Conservation (phyloP, 257 asterid species). For the Plantago ovata region DNA sequence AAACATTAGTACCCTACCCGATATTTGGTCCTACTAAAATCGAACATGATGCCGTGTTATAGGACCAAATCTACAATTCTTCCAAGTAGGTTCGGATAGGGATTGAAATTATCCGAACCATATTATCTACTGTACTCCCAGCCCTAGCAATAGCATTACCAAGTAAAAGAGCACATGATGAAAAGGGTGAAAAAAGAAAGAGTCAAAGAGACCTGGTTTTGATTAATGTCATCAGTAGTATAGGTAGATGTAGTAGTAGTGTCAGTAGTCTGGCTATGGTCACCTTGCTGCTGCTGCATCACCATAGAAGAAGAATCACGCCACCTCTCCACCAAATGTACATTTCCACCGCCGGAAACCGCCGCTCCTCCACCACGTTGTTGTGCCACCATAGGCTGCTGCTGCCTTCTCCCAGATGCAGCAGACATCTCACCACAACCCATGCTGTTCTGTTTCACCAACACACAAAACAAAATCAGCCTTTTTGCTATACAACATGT, state of each 20-base stretch:
- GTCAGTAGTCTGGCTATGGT: constrained; percentile 42
- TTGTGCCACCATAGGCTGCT: constrained; percentile 54
- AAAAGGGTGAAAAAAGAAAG: constrained; percentile 24
- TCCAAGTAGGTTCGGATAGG: no score
- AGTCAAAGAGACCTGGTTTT: constrained; percentile 28
- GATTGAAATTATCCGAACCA: no score
- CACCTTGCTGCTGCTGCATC: no score
- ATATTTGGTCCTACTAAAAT: no score
- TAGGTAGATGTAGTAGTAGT: constrained; percentile 24
- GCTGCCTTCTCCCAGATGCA: no score
- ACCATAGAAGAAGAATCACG: constrained; percentile 45
- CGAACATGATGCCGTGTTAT: no score
- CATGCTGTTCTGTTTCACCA: constrained; percentile 42
- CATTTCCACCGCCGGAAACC: constrained; percentile 33
- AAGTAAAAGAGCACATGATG: background rate
- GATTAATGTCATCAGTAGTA: constrained; percentile 27
- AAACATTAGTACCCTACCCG: no score
- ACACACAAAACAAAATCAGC: constrained; percentile 11
- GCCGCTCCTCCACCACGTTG: constrained; percentile 24
- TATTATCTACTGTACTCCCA: no score
- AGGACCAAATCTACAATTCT: no score
- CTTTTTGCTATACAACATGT: background rate
- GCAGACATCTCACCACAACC: constrained; percentile 50
- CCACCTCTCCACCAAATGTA: constrained; percentile 40
- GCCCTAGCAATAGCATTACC: no score